Percentiles rank a stretch among this genome's conserved stretches.
Conservation (phyloP, 2,329 filamentous ascomycete genomes). For the Fusarium buxicola region DNA sequence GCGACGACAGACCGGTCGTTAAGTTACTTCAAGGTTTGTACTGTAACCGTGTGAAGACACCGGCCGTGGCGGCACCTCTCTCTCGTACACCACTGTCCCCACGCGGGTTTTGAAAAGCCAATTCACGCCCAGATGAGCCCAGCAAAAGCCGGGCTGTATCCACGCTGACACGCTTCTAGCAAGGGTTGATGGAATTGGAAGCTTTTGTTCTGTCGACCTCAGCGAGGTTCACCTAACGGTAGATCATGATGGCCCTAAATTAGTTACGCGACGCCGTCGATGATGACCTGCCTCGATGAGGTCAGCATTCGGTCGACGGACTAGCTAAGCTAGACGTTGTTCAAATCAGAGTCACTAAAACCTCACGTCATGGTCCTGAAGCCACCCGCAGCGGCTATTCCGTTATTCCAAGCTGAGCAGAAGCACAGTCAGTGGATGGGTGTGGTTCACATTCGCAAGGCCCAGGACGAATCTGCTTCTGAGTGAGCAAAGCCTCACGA, state of each 20-base stretch:
- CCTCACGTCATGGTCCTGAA: conserved; percentile 17
- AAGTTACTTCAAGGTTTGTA: conserved; percentile 28
- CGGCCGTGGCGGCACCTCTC: conserved; percentile 10
- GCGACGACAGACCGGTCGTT: conserved; percentile 6
- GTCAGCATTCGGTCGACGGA: conserved; percentile 4
- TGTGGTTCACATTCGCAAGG: conserved; percentile 5
- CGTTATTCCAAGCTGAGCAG: neutral
- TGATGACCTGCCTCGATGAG: conserved; percentile 1
- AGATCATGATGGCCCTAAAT: conserved; percentile 22
- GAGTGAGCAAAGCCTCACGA: conserved; percentile 15
- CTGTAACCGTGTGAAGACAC: conserved; percentile 14
- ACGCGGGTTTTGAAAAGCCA: too few species aligned
- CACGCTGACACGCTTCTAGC: conserved; percentile 24
- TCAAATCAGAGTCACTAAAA: conserved; percentile 1
- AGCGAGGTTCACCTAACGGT: conserved; percentile 19
- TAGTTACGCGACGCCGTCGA: conserved; percentile 21
- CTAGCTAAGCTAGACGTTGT: conserved; percentile 4
- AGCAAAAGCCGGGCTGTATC: conserved; percentile 36
- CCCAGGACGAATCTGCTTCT: conserved; percentile 12
- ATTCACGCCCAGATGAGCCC: conserved; percentile 14
- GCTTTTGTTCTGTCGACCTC: conserved; percentile 22
- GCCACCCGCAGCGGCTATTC: neutral
- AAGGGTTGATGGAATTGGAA: conserved; percentile 32
- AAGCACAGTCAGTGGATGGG: neutral
- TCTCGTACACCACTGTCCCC: conserved; percentile 32